A percentile compares a stretch with the other conserved stretches of the same genome.
phyloP scores from a whole-genome alignment of 1,284 basidiomycete species.

The Moniliophthora roreri region DNA sequence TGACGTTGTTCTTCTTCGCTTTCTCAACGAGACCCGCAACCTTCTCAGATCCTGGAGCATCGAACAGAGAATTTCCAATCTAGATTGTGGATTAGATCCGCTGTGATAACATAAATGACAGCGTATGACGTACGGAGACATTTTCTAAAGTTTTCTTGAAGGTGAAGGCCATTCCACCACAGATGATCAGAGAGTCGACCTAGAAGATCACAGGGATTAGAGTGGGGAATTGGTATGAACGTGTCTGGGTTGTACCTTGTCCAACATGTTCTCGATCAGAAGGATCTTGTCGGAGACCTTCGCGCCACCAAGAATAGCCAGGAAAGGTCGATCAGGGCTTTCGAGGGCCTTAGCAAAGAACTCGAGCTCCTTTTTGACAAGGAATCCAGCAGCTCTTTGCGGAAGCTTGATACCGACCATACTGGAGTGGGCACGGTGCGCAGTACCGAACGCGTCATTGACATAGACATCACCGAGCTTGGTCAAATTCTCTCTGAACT shows the following conservation, averaged over 20 bases:
- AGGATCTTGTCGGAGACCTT: constrained; percentile 99
- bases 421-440: constrained; percentile 96
- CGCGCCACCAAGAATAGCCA: constrained; percentile 97
- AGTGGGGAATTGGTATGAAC: not conserved
- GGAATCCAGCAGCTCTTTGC: constrained; percentile 93
- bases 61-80: constrained; percentile 97
- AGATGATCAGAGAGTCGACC: constrained; percentile 96
- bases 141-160: constrained; percentile 95
- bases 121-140: constrained; percentile 54
- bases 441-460: constrained; percentile 99
- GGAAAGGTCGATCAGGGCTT: constrained; percentile 92
- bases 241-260: constrained; percentile 66
- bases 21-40: constrained; percentile 87
- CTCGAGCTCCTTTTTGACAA: constrained; percentile 99
- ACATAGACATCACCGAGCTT: constrained; percentile 95
- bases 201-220: constrained; percentile 27
- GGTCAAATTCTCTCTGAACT: constrained; percentile 88
- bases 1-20: constrained; percentile 92
- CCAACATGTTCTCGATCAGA: constrained; percentile 98
- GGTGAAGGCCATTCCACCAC: constrained; percentile 99
- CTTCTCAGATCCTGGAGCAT: constrained; percentile 88
- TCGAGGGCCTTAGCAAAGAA: constrained; percentile 99
- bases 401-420: constrained; percentile 97
- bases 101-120: constrained; percentile 9
- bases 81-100: constrained; percentile 26